Conservation (phyloP, 768 basidiomycete species). For the Cantharellus anzutake region DNA sequence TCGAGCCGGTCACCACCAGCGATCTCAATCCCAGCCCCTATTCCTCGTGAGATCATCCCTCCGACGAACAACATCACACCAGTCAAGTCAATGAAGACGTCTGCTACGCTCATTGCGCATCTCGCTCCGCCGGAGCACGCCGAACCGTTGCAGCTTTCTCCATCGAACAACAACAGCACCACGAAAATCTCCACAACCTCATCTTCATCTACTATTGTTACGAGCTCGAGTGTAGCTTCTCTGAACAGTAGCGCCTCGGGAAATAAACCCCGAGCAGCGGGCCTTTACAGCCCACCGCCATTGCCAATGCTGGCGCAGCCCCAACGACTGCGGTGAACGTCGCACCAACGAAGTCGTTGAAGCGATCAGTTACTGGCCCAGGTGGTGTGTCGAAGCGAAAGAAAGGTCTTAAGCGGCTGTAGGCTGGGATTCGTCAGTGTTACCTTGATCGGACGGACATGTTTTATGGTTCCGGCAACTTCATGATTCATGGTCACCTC, state of each 20-base stretch:
- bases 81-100: neutral
- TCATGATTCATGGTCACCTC: too few species aligned
- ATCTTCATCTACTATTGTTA: conserved; percentile 26
- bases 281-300: neutral
- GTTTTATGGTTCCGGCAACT: too few species aligned
- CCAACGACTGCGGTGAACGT: conserved; percentile 14
- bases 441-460: too few species aligned
- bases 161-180: conserved; percentile 5
- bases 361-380: conserved; percentile 2
- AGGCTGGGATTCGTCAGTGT: neutral
- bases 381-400: conserved; percentile 55
- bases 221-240: neutral
- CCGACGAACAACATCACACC: neutral
- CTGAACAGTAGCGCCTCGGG: neutral
- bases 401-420: conserved; percentile 72
- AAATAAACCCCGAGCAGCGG: neutral
- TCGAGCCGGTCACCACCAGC: neutral
- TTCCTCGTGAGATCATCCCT: neutral
- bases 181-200: conserved; percentile 19
- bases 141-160: conserved; percentile 11
- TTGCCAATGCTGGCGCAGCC: neutral
- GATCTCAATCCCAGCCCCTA: neutral
- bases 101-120: conserved; percentile 1
- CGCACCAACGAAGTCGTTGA: conserved; percentile 12
- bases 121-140: neutral